phyloP scores from a whole-genome alignment of 768 basidiomycete species.

The Fomitopsis serialis region DNA sequence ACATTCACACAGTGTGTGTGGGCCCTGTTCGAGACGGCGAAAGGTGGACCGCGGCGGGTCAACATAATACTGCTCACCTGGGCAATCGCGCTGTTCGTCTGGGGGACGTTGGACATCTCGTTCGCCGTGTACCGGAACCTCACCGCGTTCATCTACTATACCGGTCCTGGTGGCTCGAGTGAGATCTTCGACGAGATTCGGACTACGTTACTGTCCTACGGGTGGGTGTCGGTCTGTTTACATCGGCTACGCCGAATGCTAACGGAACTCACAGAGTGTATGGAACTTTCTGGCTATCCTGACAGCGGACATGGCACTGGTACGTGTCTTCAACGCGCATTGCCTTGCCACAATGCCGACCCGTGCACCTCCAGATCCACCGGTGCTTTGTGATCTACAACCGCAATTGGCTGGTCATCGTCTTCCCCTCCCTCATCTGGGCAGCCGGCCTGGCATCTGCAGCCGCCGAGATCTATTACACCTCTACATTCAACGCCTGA shows the following conservation, averaged over 20 bases:
- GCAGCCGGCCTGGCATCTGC: background rate
- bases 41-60: background rate
- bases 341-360: background rate
- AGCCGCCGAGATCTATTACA: background rate
- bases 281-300: background rate
- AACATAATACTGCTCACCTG: background rate
- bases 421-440: background rate
- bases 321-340: background rate
- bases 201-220: constrained; percentile 25
- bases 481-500: background rate
- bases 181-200: constrained; percentile 31
- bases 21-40: background rate
- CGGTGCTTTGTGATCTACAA: background rate
- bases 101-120: constrained; percentile 12
- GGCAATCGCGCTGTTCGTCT: background rate
- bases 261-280: background rate
- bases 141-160: constrained; percentile 32
- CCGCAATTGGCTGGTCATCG: background rate
- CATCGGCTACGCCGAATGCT: background rate
- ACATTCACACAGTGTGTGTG: background rate
- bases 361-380: background rate
- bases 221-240: background rate
- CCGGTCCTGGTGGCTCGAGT: constrained; percentile 19
- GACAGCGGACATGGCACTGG: background rate
- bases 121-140: constrained; percentile 36